Base-by-base conservation (phyloP, 441 rosid species). In the Croton setiger region DNA sequence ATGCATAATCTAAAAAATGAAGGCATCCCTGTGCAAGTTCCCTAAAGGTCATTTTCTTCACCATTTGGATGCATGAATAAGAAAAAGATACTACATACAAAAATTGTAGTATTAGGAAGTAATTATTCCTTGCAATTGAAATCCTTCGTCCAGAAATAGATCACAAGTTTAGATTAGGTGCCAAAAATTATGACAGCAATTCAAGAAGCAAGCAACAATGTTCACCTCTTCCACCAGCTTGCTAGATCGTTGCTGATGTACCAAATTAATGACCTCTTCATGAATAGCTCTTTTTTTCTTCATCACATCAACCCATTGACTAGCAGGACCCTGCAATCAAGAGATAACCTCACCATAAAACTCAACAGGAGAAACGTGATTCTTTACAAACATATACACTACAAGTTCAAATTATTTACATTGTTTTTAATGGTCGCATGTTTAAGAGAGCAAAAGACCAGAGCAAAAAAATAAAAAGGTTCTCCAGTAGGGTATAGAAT, bases 291-390 rank as follows among this genome's bases (percentile, higher is more conserved):
- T 83, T 76, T 95, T 92, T 69, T 58, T 82, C 86, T 95, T 92
- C 99, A 92, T 95, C 68, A 95, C 98, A 85, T 92, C 98, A 35
- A 80, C 93, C 97, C 91, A 84, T 70, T 87, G 90, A 65, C 84
- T 66, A 68, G 88, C 47, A 54, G 86, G 73, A 67, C 96, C 93
- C 98, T 89, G 80, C 48, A 73, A 71, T 72, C 47, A 54, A 74
- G 72, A 68, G 74, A 75, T 18, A 64, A n/a, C 27, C 55, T 37
- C 62, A 51, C 70, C 7, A 7, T 39, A 64, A 60, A 61, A 55
- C 35, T 58, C n/a, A 15, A 41, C 17, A 41, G 1, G 11, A 15
- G 45, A 36, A 62, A 13, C 35, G 54, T 0, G 18, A 55, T 49
- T 44, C 15, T 66, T 18, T 66, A 54, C 11, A 33, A 8, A 54